Conservation (phyloP, 495 filamentous ascomycete genomes). For the Podospora anserina region DNA sequence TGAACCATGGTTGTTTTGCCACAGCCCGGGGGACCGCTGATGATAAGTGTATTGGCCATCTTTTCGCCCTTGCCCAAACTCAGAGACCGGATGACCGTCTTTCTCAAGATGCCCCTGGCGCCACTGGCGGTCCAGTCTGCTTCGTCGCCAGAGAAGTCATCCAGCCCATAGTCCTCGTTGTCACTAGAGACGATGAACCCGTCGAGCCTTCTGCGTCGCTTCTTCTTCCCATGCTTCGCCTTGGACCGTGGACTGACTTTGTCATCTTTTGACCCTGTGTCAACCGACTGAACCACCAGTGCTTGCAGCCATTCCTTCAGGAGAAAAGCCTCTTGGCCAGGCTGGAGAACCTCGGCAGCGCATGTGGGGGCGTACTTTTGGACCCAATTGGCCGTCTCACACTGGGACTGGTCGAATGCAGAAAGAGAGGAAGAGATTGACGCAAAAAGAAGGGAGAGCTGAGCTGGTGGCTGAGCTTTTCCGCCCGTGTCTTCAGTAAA, state of each 20-base stretch:
- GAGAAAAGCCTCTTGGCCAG: slow-evolving; percentile 64
- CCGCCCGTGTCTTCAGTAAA: slow-evolving; percentile 16
- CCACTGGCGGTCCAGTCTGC: slow-evolving; percentile 48
- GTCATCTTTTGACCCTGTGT: slow-evolving; percentile 55
- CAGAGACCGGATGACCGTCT: slow-evolving; percentile 62
- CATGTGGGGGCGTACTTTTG: slow-evolving; percentile 80
- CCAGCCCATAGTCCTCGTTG: slow-evolving; percentile 73
- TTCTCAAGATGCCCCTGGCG: slow-evolving; percentile 41
- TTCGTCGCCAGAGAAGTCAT: slow-evolving; percentile 66
- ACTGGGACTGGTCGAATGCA: slow-evolving; percentile 76
- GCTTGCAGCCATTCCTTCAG: slow-evolving; percentile 81
- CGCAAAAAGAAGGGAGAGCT: slow-evolving; percentile 58
- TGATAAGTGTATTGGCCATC: slow-evolving; percentile 62
- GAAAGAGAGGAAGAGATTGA: slow-evolving; percentile 60
- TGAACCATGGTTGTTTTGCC: slow-evolving; percentile 93
- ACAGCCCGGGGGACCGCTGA: slow-evolving; percentile 87
- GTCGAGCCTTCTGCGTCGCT: slow-evolving; percentile 69
- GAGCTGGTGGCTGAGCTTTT: slow-evolving; percentile 47
- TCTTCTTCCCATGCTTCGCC: slow-evolving; percentile 57
- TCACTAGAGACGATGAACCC: slow-evolving; percentile 84
- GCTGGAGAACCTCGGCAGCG: slow-evolving; percentile 72
- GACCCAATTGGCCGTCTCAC: slow-evolving; percentile 70
- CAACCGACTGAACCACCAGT: slow-evolving; percentile 70
- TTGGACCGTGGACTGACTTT: slow-evolving; percentile 42
- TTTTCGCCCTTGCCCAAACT: slow-evolving; percentile 40